Conservation (phyloP, 2,329 filamentous ascomycete species). For the Apiospora sp. region DNA sequence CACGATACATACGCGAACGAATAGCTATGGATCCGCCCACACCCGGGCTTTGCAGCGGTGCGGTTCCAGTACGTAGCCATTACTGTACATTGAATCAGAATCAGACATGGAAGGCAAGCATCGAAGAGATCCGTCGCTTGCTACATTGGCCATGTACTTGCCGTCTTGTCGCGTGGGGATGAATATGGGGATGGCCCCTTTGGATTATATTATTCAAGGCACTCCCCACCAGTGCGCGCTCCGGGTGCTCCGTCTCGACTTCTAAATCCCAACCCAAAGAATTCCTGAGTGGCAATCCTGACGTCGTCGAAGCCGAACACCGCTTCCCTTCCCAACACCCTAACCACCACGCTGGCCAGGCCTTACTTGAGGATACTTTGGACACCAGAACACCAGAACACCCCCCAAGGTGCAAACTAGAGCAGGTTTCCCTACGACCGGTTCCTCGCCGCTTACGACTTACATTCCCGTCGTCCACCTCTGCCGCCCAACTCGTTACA, state of each 20-base stretch:
- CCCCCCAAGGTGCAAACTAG: conserved; percentile 14
- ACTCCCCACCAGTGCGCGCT: conserved; percentile 27
- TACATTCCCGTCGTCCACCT: conserved; percentile 27
- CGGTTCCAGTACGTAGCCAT: conserved; percentile 24
- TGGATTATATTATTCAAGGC: conserved; percentile 28
- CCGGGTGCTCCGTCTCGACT: conserved; percentile 18
- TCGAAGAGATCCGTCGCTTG: conserved; percentile 16
- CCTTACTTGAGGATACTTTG: conserved; percentile 23
- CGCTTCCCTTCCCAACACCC: conserved; percentile 3
- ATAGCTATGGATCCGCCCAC: conserved; percentile 23
- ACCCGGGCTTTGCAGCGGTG: conserved; percentile 16
- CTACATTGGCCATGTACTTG: conserved; percentile 15
- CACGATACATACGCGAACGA: conserved; percentile 22
- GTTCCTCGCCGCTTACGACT: conserved; percentile 34
- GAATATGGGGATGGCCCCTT: conserved; percentile 25
- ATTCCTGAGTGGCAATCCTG: conserved; percentile 15
- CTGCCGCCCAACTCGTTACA: neutral
- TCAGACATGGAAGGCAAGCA: conserved; percentile 17
- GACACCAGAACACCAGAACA: neutral
- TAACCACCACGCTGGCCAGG: neutral
- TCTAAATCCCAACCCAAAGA: conserved; percentile 17
- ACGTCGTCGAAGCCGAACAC: conserved; percentile 20
- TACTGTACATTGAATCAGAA: conserved; percentile 22
- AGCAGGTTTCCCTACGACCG: conserved; percentile 18
- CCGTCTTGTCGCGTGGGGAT: conserved; percentile 21